A percentile compares a stretch with the other conserved stretches of the same genome.
These are phyloP conservation scores for Boechera retrofracta DNA, from an alignment of 345 rosid species.

Conservation along the genomic window DNA sequence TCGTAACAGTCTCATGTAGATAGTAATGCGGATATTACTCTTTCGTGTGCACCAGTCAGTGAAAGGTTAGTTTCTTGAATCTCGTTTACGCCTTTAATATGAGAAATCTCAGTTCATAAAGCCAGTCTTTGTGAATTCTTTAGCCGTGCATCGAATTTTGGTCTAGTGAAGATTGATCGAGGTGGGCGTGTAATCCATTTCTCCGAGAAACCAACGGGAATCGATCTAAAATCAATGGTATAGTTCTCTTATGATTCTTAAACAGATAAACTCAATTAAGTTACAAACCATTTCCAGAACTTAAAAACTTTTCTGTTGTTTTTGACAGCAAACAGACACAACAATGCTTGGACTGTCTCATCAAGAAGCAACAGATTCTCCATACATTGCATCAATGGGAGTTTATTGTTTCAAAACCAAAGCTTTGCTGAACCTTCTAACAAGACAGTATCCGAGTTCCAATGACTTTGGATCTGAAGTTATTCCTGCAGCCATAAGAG, in stretches of 20 bases:
- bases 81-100: not conserved
- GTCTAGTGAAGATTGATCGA: slow-evolving; percentile 74
- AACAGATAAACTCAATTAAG: not conserved
- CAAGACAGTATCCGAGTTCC: slow-evolving; percentile 63
- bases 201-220: slow-evolving; percentile 78
- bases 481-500: slow-evolving; percentile 68
- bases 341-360: slow-evolving; percentile 61
- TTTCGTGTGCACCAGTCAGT: slow-evolving; percentile 41
- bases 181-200: slow-evolving; percentile 67
- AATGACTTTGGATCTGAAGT: slow-evolving; percentile 93
- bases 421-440: slow-evolving; percentile 67
- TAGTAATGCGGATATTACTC: slow-evolving; percentile 38
- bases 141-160: slow-evolving; percentile 82
- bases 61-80: slow-evolving; percentile 38
- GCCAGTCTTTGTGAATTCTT: not conserved
- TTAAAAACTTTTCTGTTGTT: not conserved
- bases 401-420: slow-evolving; percentile 80
- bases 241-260: not conserved
- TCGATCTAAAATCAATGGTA: slow-evolving; percentile 75
- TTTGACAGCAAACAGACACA: slow-evolving; percentile 70
- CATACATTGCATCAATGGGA: slow-evolving; percentile 92
- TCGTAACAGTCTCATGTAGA: slow-evolving; percentile 42
- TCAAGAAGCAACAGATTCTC: slow-evolving; percentile 60
- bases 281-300: not conserved
- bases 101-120: no score